These are phyloP conservation scores for Diaporthe amygdali DNA, from an alignment of 2,329 filamentous ascomycete genomes.

Conservation along the genomic window DNA sequence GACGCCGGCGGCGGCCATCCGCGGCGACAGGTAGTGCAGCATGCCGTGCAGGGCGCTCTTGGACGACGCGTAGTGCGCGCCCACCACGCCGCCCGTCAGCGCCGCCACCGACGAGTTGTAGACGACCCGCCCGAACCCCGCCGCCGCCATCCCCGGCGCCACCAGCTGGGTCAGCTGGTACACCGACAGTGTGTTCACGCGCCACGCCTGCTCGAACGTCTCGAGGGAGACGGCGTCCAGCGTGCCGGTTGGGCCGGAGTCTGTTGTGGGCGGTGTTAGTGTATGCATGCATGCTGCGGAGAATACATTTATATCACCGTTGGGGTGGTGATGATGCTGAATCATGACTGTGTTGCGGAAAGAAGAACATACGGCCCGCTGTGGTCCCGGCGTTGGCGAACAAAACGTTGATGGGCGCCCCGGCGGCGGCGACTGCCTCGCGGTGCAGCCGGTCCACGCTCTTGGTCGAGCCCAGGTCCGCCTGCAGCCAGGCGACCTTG, in stretches of 20 bases:
- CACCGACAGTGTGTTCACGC: conserved; percentile 14
- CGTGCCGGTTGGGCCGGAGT: conserved; percentile 12
- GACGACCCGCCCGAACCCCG: conserved; percentile 17
- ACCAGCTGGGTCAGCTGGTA: conserved; percentile 20
- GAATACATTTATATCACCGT: background rate
- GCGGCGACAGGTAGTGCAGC: background rate
- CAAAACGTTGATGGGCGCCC: conserved; percentile 16
- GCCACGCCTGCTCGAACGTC: conserved; percentile 20
- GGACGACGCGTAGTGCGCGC: conserved; percentile 19
- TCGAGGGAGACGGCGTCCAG: background rate
- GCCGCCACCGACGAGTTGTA: conserved; percentile 21
- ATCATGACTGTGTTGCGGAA: too few relatives aligned
- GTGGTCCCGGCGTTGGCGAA: conserved; percentile 22
- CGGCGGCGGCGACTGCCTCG: background rate
- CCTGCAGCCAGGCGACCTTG: conserved; percentile 16
- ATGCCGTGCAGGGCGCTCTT: conserved; percentile 21
- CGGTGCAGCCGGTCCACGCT: background rate
- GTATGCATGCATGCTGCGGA: background rate
- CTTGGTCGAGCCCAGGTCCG: conserved; percentile 7
- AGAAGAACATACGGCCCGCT: background rate
- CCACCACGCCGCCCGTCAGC: conserved; percentile 19
- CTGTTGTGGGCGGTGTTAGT: background rate
- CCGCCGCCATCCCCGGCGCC: background rate
- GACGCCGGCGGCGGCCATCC: conserved; percentile 5
- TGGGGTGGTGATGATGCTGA: background rate